Evolutionary conservation across 805 yeast species (phyloP), one percentile per base, ranked within the genome.

Genomic region (Candida golubevii): DNA sequence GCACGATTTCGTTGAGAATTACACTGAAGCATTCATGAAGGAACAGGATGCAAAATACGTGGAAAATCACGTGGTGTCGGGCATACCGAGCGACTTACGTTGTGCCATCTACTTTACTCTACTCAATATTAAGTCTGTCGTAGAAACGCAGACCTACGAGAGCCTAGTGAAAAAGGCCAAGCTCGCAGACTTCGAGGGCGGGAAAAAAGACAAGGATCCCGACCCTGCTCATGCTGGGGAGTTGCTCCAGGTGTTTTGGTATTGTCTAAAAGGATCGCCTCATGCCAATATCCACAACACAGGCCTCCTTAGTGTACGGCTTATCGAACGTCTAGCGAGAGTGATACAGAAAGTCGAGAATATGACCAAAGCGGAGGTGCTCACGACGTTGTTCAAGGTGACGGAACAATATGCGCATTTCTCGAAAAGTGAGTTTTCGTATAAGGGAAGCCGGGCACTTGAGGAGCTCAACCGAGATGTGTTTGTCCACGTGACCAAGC

Each of bases 371-470:
- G 64, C 63, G 36, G 70, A 69, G 27, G 38, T 54, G 1, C 58
- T 70, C 31, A 65, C 62, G n/a, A 28, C 69, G 0, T 50, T 69
- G n/a, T 55, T 70, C 46, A 67, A 63, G 41, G 48, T 69, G 36
- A 54, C 40, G 8, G 43, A 39, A 15, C 10, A n/a, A 5, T 35
- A 38, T 35, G 11, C 37, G 8, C 38, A 33, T 13, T 33, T 65
- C 27, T 57, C 59, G 35, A 62, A 61, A 36, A 66, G 62, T 10
- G 46, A 36, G 33, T 42, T 67, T 35, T 58, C 52, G 55, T 71
- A 66, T 51, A 67, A 66, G 53, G 60, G 60, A 28, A 60, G 55
- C 42, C 44, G 75, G 15, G 51, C 71, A 3, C 51, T 71, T 27
- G 75, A 71, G 45, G 74, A 67, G 26, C 42, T 48, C n/a, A 51